Conservation (phyloP, 202 grass and related monocot genomes). For the Cymbopogon flexuosus region DNA sequence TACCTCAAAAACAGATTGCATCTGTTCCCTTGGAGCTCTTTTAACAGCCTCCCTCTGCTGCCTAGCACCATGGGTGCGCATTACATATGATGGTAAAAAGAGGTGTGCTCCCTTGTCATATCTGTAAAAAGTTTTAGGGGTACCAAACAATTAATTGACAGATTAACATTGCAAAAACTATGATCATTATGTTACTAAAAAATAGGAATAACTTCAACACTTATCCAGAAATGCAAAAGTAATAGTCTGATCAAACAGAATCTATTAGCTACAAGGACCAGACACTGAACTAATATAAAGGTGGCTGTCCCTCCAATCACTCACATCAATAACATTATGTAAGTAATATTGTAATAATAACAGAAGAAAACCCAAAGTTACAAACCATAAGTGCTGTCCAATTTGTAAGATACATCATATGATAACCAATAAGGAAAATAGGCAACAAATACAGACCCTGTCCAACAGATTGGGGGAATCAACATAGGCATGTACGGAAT, state of each 20-base stretch:
- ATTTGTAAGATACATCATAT: slow-evolving; percentile 2
- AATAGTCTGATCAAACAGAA: slow-evolving; percentile 12
- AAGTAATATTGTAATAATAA: not conserved
- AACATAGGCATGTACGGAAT: slow-evolving; percentile 99
- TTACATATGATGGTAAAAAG: slow-evolving; percentile 84
- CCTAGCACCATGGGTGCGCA: slow-evolving; percentile 85
- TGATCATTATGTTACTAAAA: not conserved
- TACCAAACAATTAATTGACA: slow-evolving; percentile 3
- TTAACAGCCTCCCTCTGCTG: slow-evolving; percentile 84
- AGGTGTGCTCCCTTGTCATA: slow-evolving; percentile 90
- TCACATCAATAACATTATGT: not conserved
- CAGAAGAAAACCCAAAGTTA: not conserved
- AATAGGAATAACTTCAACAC: not conserved
- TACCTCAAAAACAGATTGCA: slow-evolving; percentile 78
- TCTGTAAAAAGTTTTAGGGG: slow-evolving; percentile 43
- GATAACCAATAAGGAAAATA: slow-evolving; percentile 1
- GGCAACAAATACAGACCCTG: slow-evolving; percentile 51
- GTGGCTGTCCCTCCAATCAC: not conserved
- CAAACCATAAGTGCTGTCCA: not conserved
- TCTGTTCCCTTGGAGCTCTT: slow-evolving; percentile 62
- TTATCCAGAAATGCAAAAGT: not conserved
- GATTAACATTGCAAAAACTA: not conserved
- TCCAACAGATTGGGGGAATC: slow-evolving; percentile 78
- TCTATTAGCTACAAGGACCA: slow-evolving; percentile 4
- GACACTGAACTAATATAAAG: slow-evolving; percentile 10